Conservation (phyloP, 352 stramenopile genomes). For the Phytopythium boreale region DNA sequence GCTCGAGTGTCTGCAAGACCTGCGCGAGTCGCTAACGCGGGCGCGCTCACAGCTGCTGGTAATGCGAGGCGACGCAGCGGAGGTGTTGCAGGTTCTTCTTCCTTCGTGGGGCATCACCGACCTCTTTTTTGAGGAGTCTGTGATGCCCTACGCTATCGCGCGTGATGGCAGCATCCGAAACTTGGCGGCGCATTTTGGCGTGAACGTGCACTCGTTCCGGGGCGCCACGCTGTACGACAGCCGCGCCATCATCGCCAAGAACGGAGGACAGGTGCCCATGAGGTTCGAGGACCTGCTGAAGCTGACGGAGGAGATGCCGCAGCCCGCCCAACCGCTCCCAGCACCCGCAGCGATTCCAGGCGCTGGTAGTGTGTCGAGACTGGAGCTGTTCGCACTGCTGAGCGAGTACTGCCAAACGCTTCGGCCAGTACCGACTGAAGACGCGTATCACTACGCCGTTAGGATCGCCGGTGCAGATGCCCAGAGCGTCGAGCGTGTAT, state of each 20-base stretch:
- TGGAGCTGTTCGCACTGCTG: slow-evolving; percentile 27
- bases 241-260: slow-evolving; percentile 47
- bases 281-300: slow-evolving; percentile 58
- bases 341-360: slow-evolving; percentile 23
- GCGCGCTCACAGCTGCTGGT: slow-evolving; percentile 46
- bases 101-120: slow-evolving; percentile 63
- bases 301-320: slow-evolving; percentile 47
- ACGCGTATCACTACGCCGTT: not conserved
- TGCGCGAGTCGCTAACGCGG: slow-evolving; percentile 35
- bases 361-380: slow-evolving; percentile 16
- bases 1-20: slow-evolving; percentile 87
- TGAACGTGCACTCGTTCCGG: slow-evolving; percentile 32
- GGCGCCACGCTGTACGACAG: slow-evolving; percentile 61
- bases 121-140: slow-evolving; percentile 63
- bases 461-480: not conserved
- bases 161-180: slow-evolving; percentile 40
- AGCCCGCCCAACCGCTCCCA: slow-evolving; percentile 43
- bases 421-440: not conserved
- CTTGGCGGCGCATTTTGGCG: slow-evolving; percentile 28
- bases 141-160: slow-evolving; percentile 42
- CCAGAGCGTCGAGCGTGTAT: not conserved
- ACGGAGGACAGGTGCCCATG: slow-evolving; percentile 32
- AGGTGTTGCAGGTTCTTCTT: slow-evolving; percentile 49
- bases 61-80: slow-evolving; percentile 50
- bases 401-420: slow-evolving; percentile 22